Base-by-base conservation (phyloP, 306 rosid species). In the Hylodesmum podocarpum region DNA sequence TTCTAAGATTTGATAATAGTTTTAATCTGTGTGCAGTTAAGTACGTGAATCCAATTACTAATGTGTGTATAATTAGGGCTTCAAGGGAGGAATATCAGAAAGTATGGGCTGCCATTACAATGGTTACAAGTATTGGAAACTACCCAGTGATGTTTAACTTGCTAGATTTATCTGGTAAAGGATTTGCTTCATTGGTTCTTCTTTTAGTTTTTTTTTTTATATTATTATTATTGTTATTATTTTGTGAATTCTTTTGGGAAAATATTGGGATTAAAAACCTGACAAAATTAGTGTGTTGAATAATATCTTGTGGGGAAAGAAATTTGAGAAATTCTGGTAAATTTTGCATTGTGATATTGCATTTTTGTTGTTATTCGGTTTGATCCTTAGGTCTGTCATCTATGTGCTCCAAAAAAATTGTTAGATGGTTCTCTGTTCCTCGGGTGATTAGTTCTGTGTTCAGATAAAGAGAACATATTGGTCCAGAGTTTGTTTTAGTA, bases 41-140 rank as follows among this genome's bases (percentile, higher is more conserved):
- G 86, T 84, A 92, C 81, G 96, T 90, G 74, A 92, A 92, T 83
- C 88, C 91, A 43, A 91, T 89, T 34, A 92, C 97, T 11, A 95
- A 85, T 86, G 13, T 88, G 36, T 92, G 97, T 69, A 87, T 95
- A 34, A 80, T 92, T 80, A 83, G 94, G 80, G 81, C 80, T 69
- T 84, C 94, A 4, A 92, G 96, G 49, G 92, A 92, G 74, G 96
- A 91, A 27, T 74, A 89, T 75, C 89, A 92, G 70, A 87, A 86
- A 57, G 89, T 90, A 50, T 92, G 96, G 96, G 73, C 93, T 44
- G 86, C 98, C 9, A 88, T 89, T 61, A 92, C 97, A 47, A 79
- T 92, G 93, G 81, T 92, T 50, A 88, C 79, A 88, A 83, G 54
- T 47, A 90, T 92, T 82, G 87, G 85, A 57, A 89, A 86, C 79